phyloP scores from a whole-genome alignment of 768 basidiomycete species.

The Trametes sanguinea region DNA sequence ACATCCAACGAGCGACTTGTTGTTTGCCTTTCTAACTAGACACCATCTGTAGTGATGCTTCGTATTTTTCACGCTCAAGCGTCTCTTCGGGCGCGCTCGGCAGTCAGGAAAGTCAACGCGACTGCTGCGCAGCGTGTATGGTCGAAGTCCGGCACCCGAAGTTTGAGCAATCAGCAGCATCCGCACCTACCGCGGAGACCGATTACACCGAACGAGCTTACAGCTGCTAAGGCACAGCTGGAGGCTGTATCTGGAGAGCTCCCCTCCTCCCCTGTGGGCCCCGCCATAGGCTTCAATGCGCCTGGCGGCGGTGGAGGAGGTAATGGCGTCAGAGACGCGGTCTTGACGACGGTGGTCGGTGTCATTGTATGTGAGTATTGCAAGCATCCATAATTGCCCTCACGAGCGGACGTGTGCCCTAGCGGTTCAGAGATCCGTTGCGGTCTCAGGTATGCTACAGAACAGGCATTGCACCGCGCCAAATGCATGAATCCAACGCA shows the following conservation, averaged over 20 bases:
- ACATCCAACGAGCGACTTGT: too few relatives aligned
- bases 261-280: conserved; percentile 19
- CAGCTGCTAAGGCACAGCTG: conserved; percentile 1
- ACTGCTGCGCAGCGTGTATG: too few relatives aligned
- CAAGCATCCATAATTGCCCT: too few relatives aligned
- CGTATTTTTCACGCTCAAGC: neutral
- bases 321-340: conserved; percentile 43
- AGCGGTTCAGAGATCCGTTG: too few relatives aligned
- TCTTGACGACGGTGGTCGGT: conserved; percentile 62
- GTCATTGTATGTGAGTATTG: conserved; percentile 53
- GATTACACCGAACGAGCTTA: neutral
- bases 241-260: conserved; percentile 20
- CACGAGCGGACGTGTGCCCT: too few relatives aligned
- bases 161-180: neutral
- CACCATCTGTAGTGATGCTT: neutral
- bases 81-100: too few relatives aligned
- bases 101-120: neutral
- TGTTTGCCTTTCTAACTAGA: too few relatives aligned
- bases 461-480: too few relatives aligned
- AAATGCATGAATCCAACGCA: too few relatives aligned
- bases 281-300: conserved; percentile 10
- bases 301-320: conserved; percentile 12
- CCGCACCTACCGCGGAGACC: neutral
- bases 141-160: neutral
- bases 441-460: too few relatives aligned